Evolutionary conservation across 2,329 filamentous ascomycete species (phyloP), one percentile per base, ranked within the genome.

Genomic region (Ascochyta lentis): DNA sequence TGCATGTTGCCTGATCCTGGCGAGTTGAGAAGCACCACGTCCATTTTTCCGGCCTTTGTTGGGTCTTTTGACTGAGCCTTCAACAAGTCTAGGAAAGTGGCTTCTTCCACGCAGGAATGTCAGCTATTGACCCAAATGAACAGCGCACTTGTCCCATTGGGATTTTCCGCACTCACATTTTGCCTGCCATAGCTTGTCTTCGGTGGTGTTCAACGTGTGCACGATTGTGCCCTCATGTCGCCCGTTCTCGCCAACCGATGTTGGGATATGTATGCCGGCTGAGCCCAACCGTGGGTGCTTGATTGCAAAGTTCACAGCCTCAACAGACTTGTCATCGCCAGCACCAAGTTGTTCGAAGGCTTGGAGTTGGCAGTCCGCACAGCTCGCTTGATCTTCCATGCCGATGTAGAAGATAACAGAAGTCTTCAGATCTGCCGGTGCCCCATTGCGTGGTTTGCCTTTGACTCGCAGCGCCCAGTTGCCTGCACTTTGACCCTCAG

Each of bases 401-500:
- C 85, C 86, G 46, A 92, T 83, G 72, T 95, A 96, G 75, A 96
- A 93, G 47, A 95, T 81, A 3, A 97, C 74, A 3, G 90, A 87
- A 0, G 88, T 94, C 76, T 90, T 91, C 56, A 91, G 79, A 55
- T 88, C 82, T 2, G 78, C 71, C 1, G 86, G 82, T 0, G 72
- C 88, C 71, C 88, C 89, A 9, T 86, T 83, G 54, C 90, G 85
- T 34, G 91, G 88, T 49, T 84, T 84, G 16, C 94, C 95, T 76
- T 89, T 91, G 66, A 98, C 86, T 55, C 94, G 84, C 41, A 90
- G 89, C 45, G 88, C 94, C 94, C 95, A 98, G 76, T 87, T 96
- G 47, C 94, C 94, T 52, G 91, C 91, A 73, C 94, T 84, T n/a
- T 82, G 81, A 42, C 92, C 92, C 23, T 92, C 92, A 2, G 91